These are phyloP conservation scores for Venturia asperata DNA, from an alignment of 2,329 filamentous ascomycete species.

Conservation along the genomic window DNA sequence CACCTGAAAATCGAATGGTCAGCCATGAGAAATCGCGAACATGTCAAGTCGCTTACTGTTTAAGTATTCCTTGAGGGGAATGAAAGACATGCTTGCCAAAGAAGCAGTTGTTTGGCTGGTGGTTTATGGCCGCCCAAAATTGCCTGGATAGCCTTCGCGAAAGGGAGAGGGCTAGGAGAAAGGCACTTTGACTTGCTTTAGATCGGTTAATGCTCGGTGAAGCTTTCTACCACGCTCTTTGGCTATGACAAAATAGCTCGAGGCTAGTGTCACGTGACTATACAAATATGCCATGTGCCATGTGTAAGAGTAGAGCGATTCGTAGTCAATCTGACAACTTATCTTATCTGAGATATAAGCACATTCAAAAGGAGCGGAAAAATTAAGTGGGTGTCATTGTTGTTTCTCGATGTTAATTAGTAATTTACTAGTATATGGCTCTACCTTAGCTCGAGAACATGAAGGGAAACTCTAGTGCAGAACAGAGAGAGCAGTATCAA, in stretches of 20 bases:
- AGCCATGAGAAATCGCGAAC: not conserved
- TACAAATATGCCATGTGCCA: too few relatives aligned
- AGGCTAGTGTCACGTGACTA: not conserved
- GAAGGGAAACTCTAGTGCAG: too few relatives aligned
- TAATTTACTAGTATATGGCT: too few relatives aligned
- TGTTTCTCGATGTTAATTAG: too few relatives aligned
- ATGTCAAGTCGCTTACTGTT: conserved; percentile 14
- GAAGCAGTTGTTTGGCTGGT: not conserved
- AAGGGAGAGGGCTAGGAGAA: not conserved
- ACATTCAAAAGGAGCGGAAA: too few relatives aligned
- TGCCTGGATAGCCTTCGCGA: not conserved
- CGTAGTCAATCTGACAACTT: too few relatives aligned
- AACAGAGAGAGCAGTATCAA: too few relatives aligned
- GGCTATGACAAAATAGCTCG: not conserved
- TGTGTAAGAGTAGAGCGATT: too few relatives aligned
- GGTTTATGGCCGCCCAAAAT: not conserved
- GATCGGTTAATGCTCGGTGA: not conserved
- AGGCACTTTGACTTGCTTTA: not conserved
- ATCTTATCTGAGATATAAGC: too few relatives aligned
- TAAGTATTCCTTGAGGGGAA: conserved; percentile 15
- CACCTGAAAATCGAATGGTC: conserved; percentile 55
- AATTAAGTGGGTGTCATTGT: too few relatives aligned
- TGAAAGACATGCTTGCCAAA: conserved; percentile 12
- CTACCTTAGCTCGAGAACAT: too few relatives aligned
- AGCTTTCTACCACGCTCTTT: not conserved